Conservation (phyloP, 2,329 filamentous ascomycete species). For the Lasiodiplodia sp. region DNA sequence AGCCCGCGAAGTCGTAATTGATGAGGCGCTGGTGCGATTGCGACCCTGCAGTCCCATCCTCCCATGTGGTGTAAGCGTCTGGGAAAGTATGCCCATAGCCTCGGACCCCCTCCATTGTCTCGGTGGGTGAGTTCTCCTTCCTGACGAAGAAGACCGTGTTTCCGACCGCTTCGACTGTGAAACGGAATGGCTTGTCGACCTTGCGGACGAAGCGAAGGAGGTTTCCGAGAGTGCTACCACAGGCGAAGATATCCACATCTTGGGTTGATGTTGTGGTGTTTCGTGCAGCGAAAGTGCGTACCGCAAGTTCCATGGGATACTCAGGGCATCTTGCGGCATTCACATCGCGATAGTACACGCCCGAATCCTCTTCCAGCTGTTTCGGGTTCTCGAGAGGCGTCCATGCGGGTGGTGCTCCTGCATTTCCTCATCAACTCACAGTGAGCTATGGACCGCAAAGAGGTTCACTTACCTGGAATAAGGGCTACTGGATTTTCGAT, state of each 20-base stretch:
- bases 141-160: conserved; percentile 69
- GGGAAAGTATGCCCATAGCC: conserved; percentile 74
- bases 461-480: conserved; percentile 50
- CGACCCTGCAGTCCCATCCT: conserved; percentile 60
- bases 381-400: conserved; percentile 48
- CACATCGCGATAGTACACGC: conserved; percentile 61
- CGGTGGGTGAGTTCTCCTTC: conserved; percentile 65
- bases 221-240: conserved; percentile 67
- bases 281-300: conserved; percentile 51
- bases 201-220: conserved; percentile 64
- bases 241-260: conserved; percentile 64
- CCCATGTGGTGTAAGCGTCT: conserved; percentile 71
- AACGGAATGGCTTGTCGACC: conserved; percentile 60
- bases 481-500: conserved; percentile 49
- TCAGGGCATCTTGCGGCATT: conserved; percentile 60
- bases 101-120: conserved; percentile 61
- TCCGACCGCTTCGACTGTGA: conserved; percentile 64
- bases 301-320: conserved; percentile 60
- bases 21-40: conserved; percentile 69
- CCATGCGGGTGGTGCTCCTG: conserved; percentile 62
- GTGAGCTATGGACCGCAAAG: neutral
- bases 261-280: conserved; percentile 46
- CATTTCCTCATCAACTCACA: neutral
- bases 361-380: conserved; percentile 54
- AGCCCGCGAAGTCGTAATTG: conserved; percentile 63